Evolutionary conservation across 192 early-diverging fungal species (phyloP).

Genomic region (Coemansia sp.): DNA sequence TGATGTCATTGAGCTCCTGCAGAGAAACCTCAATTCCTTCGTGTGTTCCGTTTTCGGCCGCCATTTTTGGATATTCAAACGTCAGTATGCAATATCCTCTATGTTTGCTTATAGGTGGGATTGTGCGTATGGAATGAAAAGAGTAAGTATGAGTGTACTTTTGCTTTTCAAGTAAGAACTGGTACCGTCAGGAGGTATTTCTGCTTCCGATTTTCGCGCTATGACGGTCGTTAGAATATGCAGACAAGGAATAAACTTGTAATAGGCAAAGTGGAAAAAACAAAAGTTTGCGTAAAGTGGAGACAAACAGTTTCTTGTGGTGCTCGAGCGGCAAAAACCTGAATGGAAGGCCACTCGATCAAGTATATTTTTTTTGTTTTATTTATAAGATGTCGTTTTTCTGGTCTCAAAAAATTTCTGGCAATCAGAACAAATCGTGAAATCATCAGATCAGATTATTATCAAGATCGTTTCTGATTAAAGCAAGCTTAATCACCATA

Average conservation of each 20-base stretch:
- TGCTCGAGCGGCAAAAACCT: not conserved
- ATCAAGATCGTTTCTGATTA: not conserved
- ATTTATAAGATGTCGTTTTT: not conserved
- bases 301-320: not conserved
- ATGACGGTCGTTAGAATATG: not conserved
- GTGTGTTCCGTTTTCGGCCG: slow-evolving; percentile 24
- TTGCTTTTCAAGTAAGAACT: not conserved
- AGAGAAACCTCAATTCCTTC: slow-evolving; percentile 34
- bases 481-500: too few relatives aligned
- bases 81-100: not conserved
- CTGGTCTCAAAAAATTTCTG: slow-evolving; percentile 16
- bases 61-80: slow-evolving; percentile 18
- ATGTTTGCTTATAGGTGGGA: not conserved
- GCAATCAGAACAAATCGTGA: slow-evolving; percentile 7
- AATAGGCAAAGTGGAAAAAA: not conserved
- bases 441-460: not conserved
- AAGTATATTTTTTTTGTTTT: not conserved
- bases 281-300: not conserved
- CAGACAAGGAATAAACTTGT: not conserved
- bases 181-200: not conserved
- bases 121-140: not conserved
- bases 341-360: not conserved
- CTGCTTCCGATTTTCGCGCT: not conserved
- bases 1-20: slow-evolving; percentile 30
- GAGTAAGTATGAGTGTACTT: not conserved